Evolutionary conservation across 306 rosid genomes (phyloP), one percentile per base, ranked within the genome.

Genomic region (Quercus robur): DNA sequence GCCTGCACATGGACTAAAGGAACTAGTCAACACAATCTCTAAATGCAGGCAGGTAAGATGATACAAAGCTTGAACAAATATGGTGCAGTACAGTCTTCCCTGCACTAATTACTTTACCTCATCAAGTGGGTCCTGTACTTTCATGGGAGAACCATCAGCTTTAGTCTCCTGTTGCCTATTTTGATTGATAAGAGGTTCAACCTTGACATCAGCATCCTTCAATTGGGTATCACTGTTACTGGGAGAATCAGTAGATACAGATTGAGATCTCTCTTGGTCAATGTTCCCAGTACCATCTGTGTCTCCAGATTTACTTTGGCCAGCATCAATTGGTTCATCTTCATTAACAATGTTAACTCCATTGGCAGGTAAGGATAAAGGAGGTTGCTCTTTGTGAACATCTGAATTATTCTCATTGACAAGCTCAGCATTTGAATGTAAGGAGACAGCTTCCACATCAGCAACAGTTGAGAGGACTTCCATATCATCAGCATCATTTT

Each of bases 61-160:
- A 41, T 23, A 25, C 6, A 62, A 51, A 70, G 58, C 35, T 67
- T 35, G 63, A n/a, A 73, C 17, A 67, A 52, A 79, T 31, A 38
- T 76, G 23, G 18, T 59, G 70, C 26, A 71, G 33, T 18, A 59
- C 75, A 74, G 80, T 78, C 82, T 21, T 55, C 76, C 59, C 75
- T 61, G 44, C 75, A 76, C 41, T 64, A 84, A 82, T 77, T 73
- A 72, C 79, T 73, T 82, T 86, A 93, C 99, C 97, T 95, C 99
- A 52, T 95, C 97, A 79, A 95, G 97, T 85, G 89, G 97, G 76
- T 95, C 99, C 77, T 85, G 90, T 74, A 84, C 87, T 90, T 89
- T 88, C 80, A 78, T 51, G 5, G 88, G 78, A 80, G 90, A 85
- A 77, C 80, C 68, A 31, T 84, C 92, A 35, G 86, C 77, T 83